Evolutionary conservation across 1,139 yeast species (phyloP), one percentile per base, ranked within the genome.

Genomic region (Suhomyces kunorum): DNA sequence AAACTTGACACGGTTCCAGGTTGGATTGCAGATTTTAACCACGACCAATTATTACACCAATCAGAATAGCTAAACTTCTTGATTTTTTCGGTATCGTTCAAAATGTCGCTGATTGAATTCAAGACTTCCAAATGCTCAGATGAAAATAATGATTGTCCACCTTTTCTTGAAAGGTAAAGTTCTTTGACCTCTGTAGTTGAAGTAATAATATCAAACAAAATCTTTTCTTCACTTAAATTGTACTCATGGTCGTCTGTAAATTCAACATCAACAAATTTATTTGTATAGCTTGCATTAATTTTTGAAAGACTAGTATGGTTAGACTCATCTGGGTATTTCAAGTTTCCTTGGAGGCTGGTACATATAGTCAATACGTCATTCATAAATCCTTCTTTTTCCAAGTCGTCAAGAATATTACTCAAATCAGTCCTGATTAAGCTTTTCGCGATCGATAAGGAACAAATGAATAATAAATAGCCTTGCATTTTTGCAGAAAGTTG

Each of bases 331-430:
- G 17, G 25, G 5, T 12, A 8, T 12, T 12, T 12, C 5, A 31
- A 24, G 6, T 40, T 40, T 4, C 34, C 38, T 7, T 45, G 42
- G 5, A 49, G 36, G 8, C 42, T 25, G n/a, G 40, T 19, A 25
- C 32, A 19, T 5, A 49, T 45, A 6, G 37, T 18, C 5, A 42
- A 29, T 4, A 77, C 64, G 53, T 86, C 90, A 13, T 74, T 67
- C 8, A 85, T 64, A 17, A 85, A 63, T 0, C 96, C 96, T 51
- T 88, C 94, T 43, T 87, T 74, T 50, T 78, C 85, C 46, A 88
- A 80, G 5, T 71, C 70, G 0, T 62, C 54, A 9, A 80, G 56
- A 39, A 75, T 80, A 1, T 60, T 47, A 2, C 59, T 61, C 1
- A 83, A 76, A 9, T 76, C 64, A 42, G 72, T 71, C 5, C 59